Percentiles rank a stretch among this genome's conserved stretches.
phyloP scores from a whole-genome alignment of 495 filamentous ascomycete species.

The Pyrenopolyporus hunteri region DNA sequence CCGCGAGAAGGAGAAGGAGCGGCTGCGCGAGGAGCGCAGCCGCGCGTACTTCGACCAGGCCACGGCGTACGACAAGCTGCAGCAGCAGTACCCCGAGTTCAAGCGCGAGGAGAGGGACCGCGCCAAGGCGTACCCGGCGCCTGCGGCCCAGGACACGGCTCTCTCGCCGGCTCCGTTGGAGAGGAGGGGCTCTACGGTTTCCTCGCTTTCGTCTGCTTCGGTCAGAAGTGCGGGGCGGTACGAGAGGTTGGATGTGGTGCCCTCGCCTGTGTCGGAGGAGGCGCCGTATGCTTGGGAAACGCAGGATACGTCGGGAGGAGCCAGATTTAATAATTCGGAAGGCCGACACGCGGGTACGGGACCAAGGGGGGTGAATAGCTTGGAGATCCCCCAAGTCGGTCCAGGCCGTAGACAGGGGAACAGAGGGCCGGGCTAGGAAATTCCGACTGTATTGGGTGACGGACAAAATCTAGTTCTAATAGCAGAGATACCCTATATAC shows the following conservation, averaged over 20 bases:
- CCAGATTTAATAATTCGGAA: too few species aligned
- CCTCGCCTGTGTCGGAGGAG: conserved; percentile 22
- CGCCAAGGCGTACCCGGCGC: not conserved
- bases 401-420: too few species aligned
- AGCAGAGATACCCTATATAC: too few species aligned
- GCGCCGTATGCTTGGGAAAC: conserved; percentile 1
- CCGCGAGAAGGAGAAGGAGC: not conserved
- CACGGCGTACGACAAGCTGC: conserved; percentile 3
- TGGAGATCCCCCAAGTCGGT: too few species aligned
- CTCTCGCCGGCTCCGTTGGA: not conserved
- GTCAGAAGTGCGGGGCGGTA: conserved; percentile 6
- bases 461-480: too few species aligned
- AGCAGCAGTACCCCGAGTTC: not conserved
- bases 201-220: conserved; percentile 24
- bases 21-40: not conserved
- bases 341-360: too few species aligned
- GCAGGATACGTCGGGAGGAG: not conserved
- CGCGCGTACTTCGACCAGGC: not conserved
- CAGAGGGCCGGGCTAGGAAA: too few species aligned
- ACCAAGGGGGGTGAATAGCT: too few species aligned
- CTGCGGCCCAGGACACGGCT: not conserved
- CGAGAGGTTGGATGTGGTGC: conserved; percentile 14
- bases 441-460: too few species aligned
- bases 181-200: conserved; percentile 11
- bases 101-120: not conserved